Conservation (phyloP, 225 moss, liverwort and hornwort species). For the Polytrichum formosum region DNA sequence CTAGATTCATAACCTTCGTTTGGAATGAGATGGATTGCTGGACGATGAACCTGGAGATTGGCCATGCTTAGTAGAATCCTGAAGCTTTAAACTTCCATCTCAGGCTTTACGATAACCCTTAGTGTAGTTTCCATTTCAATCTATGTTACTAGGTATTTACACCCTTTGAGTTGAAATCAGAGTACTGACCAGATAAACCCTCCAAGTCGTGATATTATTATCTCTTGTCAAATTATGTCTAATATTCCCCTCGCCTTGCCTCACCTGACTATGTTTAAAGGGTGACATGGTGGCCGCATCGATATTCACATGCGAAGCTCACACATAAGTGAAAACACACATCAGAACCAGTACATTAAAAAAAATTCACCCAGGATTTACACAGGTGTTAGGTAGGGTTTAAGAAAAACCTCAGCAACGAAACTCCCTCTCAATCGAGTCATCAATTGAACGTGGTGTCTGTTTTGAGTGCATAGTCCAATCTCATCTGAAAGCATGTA, state of each 20-base stretch:
- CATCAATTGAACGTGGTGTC: too few relatives aligned
- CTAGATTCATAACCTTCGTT: not conserved
- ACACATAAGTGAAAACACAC: not conserved
- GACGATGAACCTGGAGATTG: not conserved
- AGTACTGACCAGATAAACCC: conserved; percentile 47
- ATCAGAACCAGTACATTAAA: too few relatives aligned
- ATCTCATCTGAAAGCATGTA: too few relatives aligned
- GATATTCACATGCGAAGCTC: conserved; percentile 79
- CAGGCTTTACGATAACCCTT: not conserved
- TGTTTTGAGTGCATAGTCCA: too few relatives aligned
- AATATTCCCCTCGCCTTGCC: not conserved
- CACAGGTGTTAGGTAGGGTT: not conserved
- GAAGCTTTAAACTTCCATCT: not conserved
- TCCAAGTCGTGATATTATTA: conserved; percentile 72
- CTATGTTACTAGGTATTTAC: too few relatives aligned
- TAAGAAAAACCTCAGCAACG: not conserved
- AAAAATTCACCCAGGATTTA: not conserved
- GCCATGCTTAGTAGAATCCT: not conserved
- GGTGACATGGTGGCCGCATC: conserved; percentile 87
- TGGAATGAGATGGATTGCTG: not conserved
- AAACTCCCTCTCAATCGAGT: not conserved
- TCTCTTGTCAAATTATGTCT: conserved; percentile 46
- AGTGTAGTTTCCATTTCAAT: too few relatives aligned
- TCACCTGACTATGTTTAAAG: conserved; percentile 72
- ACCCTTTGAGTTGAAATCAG: too few relatives aligned